Evolutionary conservation across 148 eudicot species (phyloP).

Genomic region (Camellia lanceoleosa): DNA sequence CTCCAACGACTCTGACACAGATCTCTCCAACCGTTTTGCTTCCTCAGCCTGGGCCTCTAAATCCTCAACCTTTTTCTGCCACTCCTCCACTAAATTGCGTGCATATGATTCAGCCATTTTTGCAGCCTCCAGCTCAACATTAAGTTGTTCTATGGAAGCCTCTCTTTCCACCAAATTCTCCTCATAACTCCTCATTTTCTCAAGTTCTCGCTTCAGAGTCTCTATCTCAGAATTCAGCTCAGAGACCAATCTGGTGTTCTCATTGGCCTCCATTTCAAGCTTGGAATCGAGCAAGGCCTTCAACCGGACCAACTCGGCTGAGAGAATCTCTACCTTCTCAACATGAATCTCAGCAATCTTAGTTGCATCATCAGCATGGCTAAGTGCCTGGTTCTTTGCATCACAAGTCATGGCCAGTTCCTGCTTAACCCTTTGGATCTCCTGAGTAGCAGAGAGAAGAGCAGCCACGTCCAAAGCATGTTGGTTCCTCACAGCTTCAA

Average conservation of each 20-base stretch:
- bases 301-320: conserved; percentile 64
- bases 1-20: conserved; percentile 71
- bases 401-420: conserved; percentile 60
- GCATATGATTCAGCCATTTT: conserved; percentile 79
- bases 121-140: conserved; percentile 79
- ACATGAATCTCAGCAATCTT: conserved; percentile 79
- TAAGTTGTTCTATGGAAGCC: conserved; percentile 58
- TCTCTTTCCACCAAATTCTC: conserved; percentile 60
- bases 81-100: conserved; percentile 59
- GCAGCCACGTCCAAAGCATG: conserved; percentile 68
- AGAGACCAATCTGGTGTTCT: conserved; percentile 35
- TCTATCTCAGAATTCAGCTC: conserved; percentile 51
- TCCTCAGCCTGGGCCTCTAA: conserved; percentile 50
- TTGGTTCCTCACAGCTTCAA: conserved; percentile 67
- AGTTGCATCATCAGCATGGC: conserved; percentile 84
- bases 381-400: conserved; percentile 69
- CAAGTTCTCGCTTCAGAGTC: conserved; percentile 51
- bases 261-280: conserved; percentile 43
- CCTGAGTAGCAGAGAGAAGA: conserved; percentile 63
- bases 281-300: conserved; percentile 66
- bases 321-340: conserved; percentile 58
- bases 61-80: conserved; percentile 59
- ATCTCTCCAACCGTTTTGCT: conserved; percentile 71
- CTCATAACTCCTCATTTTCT: conserved; percentile 37
- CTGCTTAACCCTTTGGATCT: conserved; percentile 64